Base-by-base conservation (phyloP, 2,329 filamentous ascomycete species). In the Colletotrichum camelliae region DNA sequence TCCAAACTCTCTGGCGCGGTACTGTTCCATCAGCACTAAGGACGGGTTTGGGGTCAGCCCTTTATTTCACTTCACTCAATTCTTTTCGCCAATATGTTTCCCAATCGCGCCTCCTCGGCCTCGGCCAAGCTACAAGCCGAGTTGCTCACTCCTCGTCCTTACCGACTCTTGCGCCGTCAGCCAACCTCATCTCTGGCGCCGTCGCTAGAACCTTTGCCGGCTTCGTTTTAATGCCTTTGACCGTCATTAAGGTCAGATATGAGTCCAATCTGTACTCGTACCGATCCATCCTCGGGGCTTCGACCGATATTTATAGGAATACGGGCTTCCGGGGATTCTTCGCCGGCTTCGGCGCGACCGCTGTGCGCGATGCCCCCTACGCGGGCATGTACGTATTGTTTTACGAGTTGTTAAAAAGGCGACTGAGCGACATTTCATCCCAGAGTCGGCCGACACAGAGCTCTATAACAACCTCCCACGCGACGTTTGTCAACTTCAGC, bases 211-310 rank as follows among this genome's bases (percentile, higher is more conserved):
- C 95, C 2, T 93, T 94, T 68, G 96, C 96, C 0, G 97, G 97
- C 48, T 94, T 98, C 81, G 87, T 97, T 61, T 92, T 98, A 86
- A 98, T 98, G 95, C 97, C 97, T 2, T 91, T 98, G 76, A 99
- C 97, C 2, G 94, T 99, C 60, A 93, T 99, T 81, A 99, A 99
- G 83, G 97, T 98, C 58, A 94, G 97, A 60, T 98, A 98, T 82
- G 97, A 99, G 84, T 96, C 94, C 31, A 96, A 91, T 77, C 87
- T 96, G 58, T 99, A 98, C 86, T 87, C 91, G 4, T 98, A 98
- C 86, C 90, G 90, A 29, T 96, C 95, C 2, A 88, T 98, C 29
- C 85, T 90, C 55, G 89, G 92, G 48, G 97, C 97, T 0, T 92
- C 91, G 2, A 87, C 87, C 39, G 95, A 97, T 79, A 98, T 98